phyloP scores from a whole-genome alignment of 768 basidiomycete genomes.

The Kwoniella heveanensis region DNA sequence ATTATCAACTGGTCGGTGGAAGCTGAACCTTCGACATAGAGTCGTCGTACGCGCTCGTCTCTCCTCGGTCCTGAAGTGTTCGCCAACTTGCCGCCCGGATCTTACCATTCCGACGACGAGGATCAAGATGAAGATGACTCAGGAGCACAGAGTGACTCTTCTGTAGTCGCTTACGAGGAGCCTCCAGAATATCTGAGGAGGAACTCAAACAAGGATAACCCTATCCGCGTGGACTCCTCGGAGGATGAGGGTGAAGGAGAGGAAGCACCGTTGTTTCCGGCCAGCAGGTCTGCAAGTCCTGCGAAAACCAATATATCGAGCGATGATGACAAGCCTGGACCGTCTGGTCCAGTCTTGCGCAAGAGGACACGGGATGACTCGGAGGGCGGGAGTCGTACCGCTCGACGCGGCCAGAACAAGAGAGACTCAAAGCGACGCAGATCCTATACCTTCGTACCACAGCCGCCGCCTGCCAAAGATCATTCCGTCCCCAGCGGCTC shows the following conservation, averaged over 20 bases:
- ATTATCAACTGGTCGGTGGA: too few species aligned
- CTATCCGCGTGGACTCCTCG: slow-evolving; percentile 19
- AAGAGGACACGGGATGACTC: not conserved
- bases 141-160: not conserved
- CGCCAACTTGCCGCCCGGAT: slow-evolving; percentile 13
- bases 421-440: not conserved
- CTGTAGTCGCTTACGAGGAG: slow-evolving; percentile 8
- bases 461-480: not conserved
- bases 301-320: not conserved
- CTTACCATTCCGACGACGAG: slow-evolving; percentile 14
- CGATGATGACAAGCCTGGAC: not conserved
- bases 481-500: not conserved
- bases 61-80: not conserved
- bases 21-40: not conserved
- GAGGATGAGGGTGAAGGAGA: slow-evolving; percentile 15
- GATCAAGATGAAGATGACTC: not conserved
- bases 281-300: not conserved
- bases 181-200: slow-evolving; percentile 18
- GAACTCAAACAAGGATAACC: slow-evolving; percentile 10
- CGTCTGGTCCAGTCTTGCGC: not conserved
- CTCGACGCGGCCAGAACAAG: not conserved
- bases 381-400: not conserved
- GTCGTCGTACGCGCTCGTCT: slow-evolving; percentile 4
- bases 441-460: not conserved
- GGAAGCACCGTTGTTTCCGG: not conserved